These are phyloP conservation scores for Cyclostephanos tholiformis DNA, from an alignment of 108 stramenopile species.

Conservation along the genomic window DNA sequence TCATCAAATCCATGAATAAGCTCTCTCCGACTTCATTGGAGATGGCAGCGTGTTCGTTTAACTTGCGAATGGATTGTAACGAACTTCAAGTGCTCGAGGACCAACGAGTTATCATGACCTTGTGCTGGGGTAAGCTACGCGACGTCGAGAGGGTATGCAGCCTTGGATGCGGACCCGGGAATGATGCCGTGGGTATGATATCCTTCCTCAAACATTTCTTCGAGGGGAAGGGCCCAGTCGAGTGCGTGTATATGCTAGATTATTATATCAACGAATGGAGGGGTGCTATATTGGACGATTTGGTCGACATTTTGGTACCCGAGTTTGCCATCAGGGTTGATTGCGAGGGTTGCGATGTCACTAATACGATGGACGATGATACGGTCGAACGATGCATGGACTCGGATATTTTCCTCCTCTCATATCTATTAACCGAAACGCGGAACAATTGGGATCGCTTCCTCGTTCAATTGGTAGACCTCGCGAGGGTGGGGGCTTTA, in stretches of 20 bases:
- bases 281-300: slow-evolving; percentile 50
- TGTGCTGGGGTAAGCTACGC: slow-evolving; percentile 47
- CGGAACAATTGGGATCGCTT: slow-evolving; percentile 66
- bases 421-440: slow-evolving; percentile 77
- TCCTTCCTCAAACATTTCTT: slow-evolving; percentile 39
- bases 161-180: slow-evolving; percentile 81
- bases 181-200: slow-evolving; percentile 65
- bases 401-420: slow-evolving; percentile 62
- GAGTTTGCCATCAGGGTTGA: slow-evolving; percentile 33
- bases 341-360: slow-evolving; percentile 56
- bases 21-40: slow-evolving; percentile 29
- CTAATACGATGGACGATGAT: slow-evolving; percentile 31
- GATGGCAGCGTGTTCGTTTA: slow-evolving; percentile 1
- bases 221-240: slow-evolving; percentile 9
- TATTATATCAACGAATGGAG: slow-evolving; percentile 74
- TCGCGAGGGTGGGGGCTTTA: slow-evolving; percentile 45
- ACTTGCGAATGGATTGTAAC: neutral
- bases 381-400: slow-evolving; percentile 9
- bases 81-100: neutral
- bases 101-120: slow-evolving; percentile 22
- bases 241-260: slow-evolving; percentile 58
- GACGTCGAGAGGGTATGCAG: slow-evolving; percentile 43
- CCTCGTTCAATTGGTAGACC: slow-evolving; percentile 45
- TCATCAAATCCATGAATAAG: slow-evolving; percentile 54
- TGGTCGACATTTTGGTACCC: slow-evolving; percentile 49